A percentile compares a stretch with the other conserved stretches of the same genome.
phyloP scores from a whole-genome alignment of 2,329 filamentous ascomycete species.

The Claviceps paspali region DNA sequence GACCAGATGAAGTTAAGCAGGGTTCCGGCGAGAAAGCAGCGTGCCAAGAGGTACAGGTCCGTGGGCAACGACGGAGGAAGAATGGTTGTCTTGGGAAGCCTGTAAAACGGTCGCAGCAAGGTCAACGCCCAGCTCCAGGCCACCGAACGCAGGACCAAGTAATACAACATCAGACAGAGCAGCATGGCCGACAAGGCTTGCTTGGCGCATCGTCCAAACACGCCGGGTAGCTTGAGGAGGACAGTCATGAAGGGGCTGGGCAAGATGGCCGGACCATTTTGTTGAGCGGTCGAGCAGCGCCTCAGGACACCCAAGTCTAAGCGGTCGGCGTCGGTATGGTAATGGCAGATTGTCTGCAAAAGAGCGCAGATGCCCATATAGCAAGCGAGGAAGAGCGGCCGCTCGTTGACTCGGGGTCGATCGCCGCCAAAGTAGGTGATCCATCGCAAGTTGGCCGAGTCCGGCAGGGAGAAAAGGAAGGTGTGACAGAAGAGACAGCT shows the following conservation, averaged over 20 bases:
- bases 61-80: slow-evolving; percentile 43
- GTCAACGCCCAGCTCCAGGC: slow-evolving; percentile 57
- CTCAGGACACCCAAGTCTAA: slow-evolving; percentile 27
- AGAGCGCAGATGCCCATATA: slow-evolving; percentile 55
- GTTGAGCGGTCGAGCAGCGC: slow-evolving; percentile 9
- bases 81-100: slow-evolving; percentile 56
- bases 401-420: slow-evolving; percentile 68
- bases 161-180: slow-evolving; percentile 43
- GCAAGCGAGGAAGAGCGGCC: slow-evolving; percentile 63
- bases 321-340: slow-evolving; percentile 59
- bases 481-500: slow-evolving; percentile 67
- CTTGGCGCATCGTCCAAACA: slow-evolving; percentile 23
- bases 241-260: slow-evolving; percentile 21
- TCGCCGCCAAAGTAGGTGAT: slow-evolving; percentile 58
- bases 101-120: slow-evolving; percentile 59
- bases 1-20: slow-evolving; percentile 63
- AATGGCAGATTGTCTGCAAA: slow-evolving; percentile 53
- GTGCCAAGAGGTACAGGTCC: slow-evolving; percentile 38
- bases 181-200: slow-evolving; percentile 25
- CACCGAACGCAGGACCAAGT: slow-evolving; percentile 41
- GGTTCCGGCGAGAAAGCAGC: slow-evolving; percentile 45
- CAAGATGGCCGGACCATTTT: slow-evolving; percentile 12
- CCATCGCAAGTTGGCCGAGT: slow-evolving; percentile 49
- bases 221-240: slow-evolving; percentile 21
- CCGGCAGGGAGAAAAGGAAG: slow-evolving; percentile 57